Evolutionary conservation across 345 rosid species (phyloP).

Genomic region (Arabis hirsuta): DNA sequence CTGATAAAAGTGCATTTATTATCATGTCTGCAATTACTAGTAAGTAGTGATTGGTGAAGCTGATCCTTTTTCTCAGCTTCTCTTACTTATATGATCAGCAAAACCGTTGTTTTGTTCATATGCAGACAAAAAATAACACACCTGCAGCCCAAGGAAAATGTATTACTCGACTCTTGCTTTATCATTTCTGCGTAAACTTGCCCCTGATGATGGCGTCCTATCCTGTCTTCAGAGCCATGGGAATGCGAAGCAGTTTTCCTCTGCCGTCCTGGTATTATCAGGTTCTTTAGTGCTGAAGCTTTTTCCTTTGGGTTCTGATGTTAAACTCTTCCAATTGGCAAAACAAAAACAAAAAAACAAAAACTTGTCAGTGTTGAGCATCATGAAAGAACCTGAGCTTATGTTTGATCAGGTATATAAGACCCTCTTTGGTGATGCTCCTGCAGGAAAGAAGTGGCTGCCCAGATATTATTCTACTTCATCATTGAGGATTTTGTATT

Average conservation of each 20-base stretch:
- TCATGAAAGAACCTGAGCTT: conserved; percentile 45
- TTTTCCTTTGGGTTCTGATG: conserved; percentile 42
- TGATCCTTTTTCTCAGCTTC: not conserved
- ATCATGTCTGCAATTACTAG: not conserved
- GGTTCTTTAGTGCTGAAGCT: conserved; percentile 62
- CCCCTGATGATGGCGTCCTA: conserved; percentile 88
- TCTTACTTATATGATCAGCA: conserved; percentile 6
- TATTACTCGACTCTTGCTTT: conserved; percentile 73
- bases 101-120: conserved; percentile 19
- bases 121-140: conserved; percentile 89
- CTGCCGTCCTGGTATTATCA: conserved; percentile 99
- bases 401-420: conserved; percentile 38
- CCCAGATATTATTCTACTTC: conserved; percentile 89
- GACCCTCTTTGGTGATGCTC: conserved; percentile 44
- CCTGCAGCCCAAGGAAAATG: conserved; percentile 95
- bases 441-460: conserved; percentile 76
- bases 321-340: conserved; percentile 36
- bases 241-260: conserved; percentile 91
- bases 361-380: conserved; percentile 41
- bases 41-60: conserved; percentile 13
- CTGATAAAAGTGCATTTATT: conserved; percentile 5
- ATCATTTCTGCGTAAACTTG: conserved; percentile 86
- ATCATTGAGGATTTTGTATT: conserved; percentile 96
- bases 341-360: not conserved
- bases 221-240: conserved; percentile 93